Evolutionary conservation across 2,329 filamentous ascomycete species (phyloP), one percentile per base, ranked within the genome.

Genomic region (Periconia digitata): DNA sequence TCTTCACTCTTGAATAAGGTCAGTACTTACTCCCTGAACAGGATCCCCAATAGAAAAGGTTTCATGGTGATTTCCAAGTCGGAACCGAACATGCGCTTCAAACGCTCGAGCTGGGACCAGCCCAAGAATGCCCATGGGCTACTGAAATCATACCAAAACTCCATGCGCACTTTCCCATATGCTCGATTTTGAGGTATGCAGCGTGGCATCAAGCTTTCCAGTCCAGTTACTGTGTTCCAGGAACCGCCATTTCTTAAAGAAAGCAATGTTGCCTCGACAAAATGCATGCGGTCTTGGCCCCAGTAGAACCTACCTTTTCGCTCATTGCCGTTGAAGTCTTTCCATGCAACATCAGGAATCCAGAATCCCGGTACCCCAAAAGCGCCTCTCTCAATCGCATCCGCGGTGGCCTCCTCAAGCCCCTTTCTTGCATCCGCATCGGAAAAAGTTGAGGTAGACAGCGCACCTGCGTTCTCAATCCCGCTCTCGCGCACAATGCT

Each of bases 261-360:
- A 12, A 56, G 29, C 5, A 69, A 41, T 3, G 58, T 52, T 1
- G 64, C 67, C 39, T 71, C 67, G 2, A 69, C 67, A 35, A 71
- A 69, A 41, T 69, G 65, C 65, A 71, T 70, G 0, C 64, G 59
- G 52, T 70, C 67, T 43, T 71, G 67, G 1, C 67, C 67, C 67
- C 66, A 71, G 21, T 60, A 70, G 40, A 66, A 67, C 8, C 67
- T 47, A 0, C 65, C 66, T 5, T 17, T 40, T 6, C 35, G 47
- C 27, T 47, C 32, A 5, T 56, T 40, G 1, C 58, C 58, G 8
- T 38, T 39, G 12, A 51, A 44, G 34, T 62, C 55, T 3, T 45
- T 54, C 57, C 59, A 67, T 8, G 6, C 16, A 4, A 48, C 63
- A 13, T 55, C 50, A 0, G 60, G 60, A 4, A 71, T 58, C 66